Percentiles rank a stretch among this genome's conserved stretches.
These are phyloP conservation scores for Colletotrichum sp. DNA, from an alignment of 2,329 filamentous ascomycete genomes.

Conservation along the genomic window DNA sequence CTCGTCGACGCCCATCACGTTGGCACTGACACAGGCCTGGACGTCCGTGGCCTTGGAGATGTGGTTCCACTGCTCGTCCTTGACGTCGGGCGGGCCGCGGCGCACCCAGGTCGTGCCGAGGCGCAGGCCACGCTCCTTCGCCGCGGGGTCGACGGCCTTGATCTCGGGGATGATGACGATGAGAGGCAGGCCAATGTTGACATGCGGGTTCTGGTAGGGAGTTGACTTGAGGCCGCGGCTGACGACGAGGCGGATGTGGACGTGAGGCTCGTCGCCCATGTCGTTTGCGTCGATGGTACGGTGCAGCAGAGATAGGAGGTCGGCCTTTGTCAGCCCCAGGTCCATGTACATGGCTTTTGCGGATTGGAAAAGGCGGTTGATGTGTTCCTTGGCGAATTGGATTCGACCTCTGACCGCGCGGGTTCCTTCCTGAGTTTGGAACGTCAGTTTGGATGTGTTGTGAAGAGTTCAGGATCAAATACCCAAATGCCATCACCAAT, in stretches of 20 bases:
- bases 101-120: constrained; percentile 32
- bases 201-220: constrained; percentile 30
- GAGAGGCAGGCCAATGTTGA: constrained; percentile 31
- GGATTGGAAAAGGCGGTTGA: constrained; percentile 30
- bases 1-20: constrained; percentile 33
- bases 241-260: constrained; percentile 32
- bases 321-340: constrained; percentile 28
- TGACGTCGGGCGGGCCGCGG: constrained; percentile 32
- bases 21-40: constrained; percentile 32
- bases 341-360: constrained; percentile 35
- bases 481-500: constrained; percentile 32
- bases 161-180: constrained; percentile 34
- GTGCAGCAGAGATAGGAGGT: constrained; percentile 26
- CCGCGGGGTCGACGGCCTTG: constrained; percentile 26
- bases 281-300: constrained; percentile 29
- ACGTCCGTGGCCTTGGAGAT: constrained; percentile 35
- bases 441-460: not conserved
- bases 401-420: constrained; percentile 26
- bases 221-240: constrained; percentile 30
- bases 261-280: constrained; percentile 28
- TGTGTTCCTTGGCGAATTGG: constrained; percentile 31
- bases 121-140: constrained; percentile 26
- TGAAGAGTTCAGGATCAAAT: not conserved
- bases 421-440: constrained; percentile 26
- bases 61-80: constrained; percentile 36